Conservation (phyloP, 129 eudicot species). For the Tanacetum coccineum region DNA sequence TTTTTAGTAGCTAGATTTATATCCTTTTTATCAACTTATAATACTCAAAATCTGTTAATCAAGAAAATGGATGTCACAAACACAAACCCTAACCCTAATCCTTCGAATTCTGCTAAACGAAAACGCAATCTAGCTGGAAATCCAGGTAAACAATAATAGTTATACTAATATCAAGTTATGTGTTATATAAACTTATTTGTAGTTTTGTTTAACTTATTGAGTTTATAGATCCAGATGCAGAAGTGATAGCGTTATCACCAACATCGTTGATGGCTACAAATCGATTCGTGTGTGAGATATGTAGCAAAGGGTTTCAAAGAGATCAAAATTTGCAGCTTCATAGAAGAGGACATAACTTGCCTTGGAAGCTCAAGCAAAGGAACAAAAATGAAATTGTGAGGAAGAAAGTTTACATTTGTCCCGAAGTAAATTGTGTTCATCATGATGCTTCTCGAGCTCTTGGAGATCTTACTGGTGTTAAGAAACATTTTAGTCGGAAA, state of each 20-base stretch:
- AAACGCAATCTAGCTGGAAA: slow-evolving; percentile 30
- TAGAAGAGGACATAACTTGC: slow-evolving; percentile 82
- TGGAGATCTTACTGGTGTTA: slow-evolving; percentile 83
- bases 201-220: slow-evolving; percentile 19
- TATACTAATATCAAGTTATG: neutral
- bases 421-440: slow-evolving; percentile 69
- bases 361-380: slow-evolving; percentile 81
- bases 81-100: slow-evolving; percentile 35
- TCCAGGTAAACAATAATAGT: slow-evolving; percentile 22
- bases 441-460: slow-evolving; percentile 81
- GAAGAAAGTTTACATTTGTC: slow-evolving; percentile 81
- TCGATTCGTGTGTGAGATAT: slow-evolving; percentile 74
- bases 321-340: slow-evolving; percentile 87
- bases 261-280: slow-evolving; percentile 72
- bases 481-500: slow-evolving; percentile 72
- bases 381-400: slow-evolving; percentile 47
- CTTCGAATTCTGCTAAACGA: slow-evolving; percentile 22
- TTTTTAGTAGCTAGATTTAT: slow-evolving; percentile 24
- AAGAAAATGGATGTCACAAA: slow-evolving; percentile 23
- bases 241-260: slow-evolving; percentile 74
- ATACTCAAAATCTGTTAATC: neutral
- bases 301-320: slow-evolving; percentile 84
- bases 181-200: neutral
- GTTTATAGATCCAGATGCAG: slow-evolving; percentile 77
- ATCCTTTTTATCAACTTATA: slow-evolving; percentile 9